Evolutionary conservation across 805 yeast species (phyloP).

Genomic region (Kregervanrija fluxuum): DNA sequence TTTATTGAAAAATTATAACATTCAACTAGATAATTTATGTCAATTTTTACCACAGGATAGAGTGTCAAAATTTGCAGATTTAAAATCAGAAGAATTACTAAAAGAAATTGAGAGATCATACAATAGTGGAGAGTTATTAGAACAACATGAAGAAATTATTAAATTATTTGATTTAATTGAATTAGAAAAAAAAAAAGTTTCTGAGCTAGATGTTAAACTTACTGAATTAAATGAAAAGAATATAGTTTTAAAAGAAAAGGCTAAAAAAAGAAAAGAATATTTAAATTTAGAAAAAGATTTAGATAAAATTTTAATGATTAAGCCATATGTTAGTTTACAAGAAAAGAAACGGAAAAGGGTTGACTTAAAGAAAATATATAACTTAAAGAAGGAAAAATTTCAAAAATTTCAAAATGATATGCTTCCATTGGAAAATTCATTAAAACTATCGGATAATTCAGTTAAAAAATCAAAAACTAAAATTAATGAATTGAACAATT

Average conservation of each 20-base stretch:
- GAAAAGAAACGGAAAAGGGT: constrained; percentile 30
- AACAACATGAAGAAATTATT: constrained; percentile 51
- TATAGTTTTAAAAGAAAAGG: constrained; percentile 36
- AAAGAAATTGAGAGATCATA: constrained; percentile 77
- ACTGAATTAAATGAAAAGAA: constrained; percentile 30
- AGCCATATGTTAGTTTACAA: constrained; percentile 29
- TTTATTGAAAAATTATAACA: constrained; percentile 44
- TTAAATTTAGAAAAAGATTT: constrained; percentile 36
- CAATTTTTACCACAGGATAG: constrained; percentile 94
- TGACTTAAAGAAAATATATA: constrained; percentile 19
- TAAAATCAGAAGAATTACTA: constrained; percentile 68
- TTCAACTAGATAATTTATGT: constrained; percentile 86
- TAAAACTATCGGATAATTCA: constrained; percentile 12
- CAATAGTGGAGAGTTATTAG: constrained; percentile 50
- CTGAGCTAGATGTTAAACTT: constrained; percentile 25
- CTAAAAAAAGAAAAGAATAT: constrained; percentile 37
- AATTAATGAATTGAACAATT: not conserved
- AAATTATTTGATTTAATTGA: constrained; percentile 37
- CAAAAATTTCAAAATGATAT: constrained; percentile 18
- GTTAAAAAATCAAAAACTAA: constrained; percentile 13
- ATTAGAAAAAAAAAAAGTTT: constrained; percentile 23
- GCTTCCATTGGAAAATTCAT: constrained; percentile 15
- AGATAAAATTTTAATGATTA: constrained; percentile 30
- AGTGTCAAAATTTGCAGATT: constrained; percentile 84
- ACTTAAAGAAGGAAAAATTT: constrained; percentile 16